Percentiles rank a stretch among this genome's conserved stretches.
These are phyloP conservation scores for Pelargonium cotyledonis DNA, from an alignment of 441 rosid species.

Conservation along the genomic window DNA sequence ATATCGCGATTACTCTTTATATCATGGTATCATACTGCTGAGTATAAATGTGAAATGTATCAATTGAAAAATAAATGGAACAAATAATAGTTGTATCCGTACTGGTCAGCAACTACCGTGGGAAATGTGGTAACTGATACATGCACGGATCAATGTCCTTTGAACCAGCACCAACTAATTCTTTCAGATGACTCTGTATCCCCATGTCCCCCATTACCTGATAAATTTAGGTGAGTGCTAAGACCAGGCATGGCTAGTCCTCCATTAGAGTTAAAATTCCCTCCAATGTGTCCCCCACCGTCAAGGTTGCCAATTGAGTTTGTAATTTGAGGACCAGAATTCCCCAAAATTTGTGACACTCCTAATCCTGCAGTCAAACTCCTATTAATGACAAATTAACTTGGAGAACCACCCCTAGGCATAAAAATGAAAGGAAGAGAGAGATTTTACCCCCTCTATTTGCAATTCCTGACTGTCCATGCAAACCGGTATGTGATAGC, in stretches of 20 bases:
- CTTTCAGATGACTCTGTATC: not conserved
- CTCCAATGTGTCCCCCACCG: conserved; percentile 78
- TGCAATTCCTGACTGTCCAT: conserved; percentile 80
- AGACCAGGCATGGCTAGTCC: conserved; percentile 80
- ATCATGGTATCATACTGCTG: not conserved
- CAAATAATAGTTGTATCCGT: not conserved
- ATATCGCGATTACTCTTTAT: not conserved
- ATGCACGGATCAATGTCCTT: not conserved
- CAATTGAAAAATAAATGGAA: not conserved
- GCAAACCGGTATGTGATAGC: conserved; percentile 79
- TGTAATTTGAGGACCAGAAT: conserved; percentile 73
- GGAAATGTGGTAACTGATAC: not conserved
- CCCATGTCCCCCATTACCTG: conserved; percentile 50
- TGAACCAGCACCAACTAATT: not conserved
- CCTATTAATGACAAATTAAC: conserved; percentile 42
- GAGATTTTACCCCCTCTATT: conserved; percentile 90
- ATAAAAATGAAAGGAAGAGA: conserved; percentile 40
- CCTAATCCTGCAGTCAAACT: conserved; percentile 73
- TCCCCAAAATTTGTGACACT: conserved; percentile 74
- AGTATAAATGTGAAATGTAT: not conserved
- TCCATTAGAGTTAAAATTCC: conserved; percentile 69
- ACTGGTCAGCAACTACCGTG: not conserved
- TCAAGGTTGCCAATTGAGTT: conserved; percentile 89
- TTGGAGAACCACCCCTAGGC: conserved; percentile 2
- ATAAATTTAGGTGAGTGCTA: conserved; percentile 65